Evolutionary conservation across 2,329 filamentous ascomycete species (phyloP).

Genomic region (Hypoxylon sp.): DNA sequence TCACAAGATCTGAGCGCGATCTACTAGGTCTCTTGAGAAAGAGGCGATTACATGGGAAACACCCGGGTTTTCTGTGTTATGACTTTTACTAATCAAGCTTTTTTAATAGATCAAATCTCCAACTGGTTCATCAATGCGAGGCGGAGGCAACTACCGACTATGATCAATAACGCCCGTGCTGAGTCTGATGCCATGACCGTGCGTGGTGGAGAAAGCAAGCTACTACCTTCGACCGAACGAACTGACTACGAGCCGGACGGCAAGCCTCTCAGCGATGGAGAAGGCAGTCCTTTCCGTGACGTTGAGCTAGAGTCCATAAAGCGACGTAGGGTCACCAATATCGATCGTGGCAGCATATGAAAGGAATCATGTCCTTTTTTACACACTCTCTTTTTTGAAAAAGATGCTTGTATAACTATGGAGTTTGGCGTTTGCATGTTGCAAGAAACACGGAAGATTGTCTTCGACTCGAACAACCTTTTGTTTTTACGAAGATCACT

Average conservation of each 20-base stretch:
- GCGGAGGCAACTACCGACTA: conserved; percentile 73
- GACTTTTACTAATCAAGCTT: conserved; percentile 40
- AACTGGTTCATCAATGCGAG: conserved; percentile 88
- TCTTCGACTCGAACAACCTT: conserved; percentile 12
- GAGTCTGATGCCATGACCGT: conserved; percentile 65
- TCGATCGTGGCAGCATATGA: conserved; percentile 65
- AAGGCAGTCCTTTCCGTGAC: conserved; percentile 62
- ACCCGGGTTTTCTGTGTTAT: not conserved
- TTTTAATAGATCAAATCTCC: conserved; percentile 73
- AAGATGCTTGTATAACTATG: conserved; percentile 27
- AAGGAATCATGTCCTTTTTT: not conserved
- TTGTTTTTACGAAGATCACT: conserved; percentile 12
- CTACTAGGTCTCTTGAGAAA: conserved; percentile 12
- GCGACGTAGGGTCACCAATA: conserved; percentile 55
- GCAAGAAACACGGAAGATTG: conserved; percentile 1
- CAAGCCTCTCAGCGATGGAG: conserved; percentile 64
- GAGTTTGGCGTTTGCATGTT: conserved; percentile 12
- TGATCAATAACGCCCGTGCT: conserved; percentile 70
- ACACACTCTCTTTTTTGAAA: conserved; percentile 20
- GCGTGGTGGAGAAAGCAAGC: conserved; percentile 56
- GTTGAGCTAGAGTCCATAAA: conserved; percentile 56
- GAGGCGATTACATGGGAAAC: conserved; percentile 11
- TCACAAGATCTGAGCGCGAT: conserved; percentile 8
- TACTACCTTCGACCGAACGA: conserved; percentile 58
- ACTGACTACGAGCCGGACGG: conserved; percentile 57